Evolutionary conservation across 768 basidiomycete species (phyloP).

Genomic region (Pseudohyphozyma bogoriensis): DNA sequence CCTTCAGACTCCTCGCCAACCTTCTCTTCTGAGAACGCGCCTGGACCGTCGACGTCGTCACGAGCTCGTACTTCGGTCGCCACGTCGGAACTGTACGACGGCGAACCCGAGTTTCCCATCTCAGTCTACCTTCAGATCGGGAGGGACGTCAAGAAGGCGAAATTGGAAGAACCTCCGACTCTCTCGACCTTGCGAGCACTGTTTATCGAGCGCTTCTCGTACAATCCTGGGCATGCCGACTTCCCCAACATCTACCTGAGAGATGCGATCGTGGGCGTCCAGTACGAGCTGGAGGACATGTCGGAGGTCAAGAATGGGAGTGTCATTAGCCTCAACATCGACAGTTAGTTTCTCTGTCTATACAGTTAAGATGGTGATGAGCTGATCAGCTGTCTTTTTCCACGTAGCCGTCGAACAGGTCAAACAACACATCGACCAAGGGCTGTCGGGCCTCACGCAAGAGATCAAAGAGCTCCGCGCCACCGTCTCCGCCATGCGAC

Average conservation of each 20-base stretch:
- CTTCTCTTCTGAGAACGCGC: constrained; percentile 24
- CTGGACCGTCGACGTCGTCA: no score
- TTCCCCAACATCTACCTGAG: constrained; percentile 60
- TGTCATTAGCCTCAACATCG: constrained; percentile 83
- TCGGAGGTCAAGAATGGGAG: constrained; percentile 83
- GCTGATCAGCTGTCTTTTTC: constrained; percentile 1
- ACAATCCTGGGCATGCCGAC: constrained; percentile 61
- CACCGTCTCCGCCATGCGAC: constrained; percentile 48
- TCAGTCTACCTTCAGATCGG: constrained; percentile 59
- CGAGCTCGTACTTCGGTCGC: constrained; percentile 26
- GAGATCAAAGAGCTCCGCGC: constrained; percentile 82
- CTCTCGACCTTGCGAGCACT: constrained; percentile 68
- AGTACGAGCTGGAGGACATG: constrained; percentile 90
- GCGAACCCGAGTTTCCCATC: constrained; percentile 34
- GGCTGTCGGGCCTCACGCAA: constrained; percentile 70
- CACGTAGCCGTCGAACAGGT: constrained; percentile 99
- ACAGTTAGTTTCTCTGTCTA: constrained; percentile 59
- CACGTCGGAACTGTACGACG: neutral
- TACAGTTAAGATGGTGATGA: no score
- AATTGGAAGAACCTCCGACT: constrained; percentile 54
- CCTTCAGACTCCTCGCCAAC: constrained; percentile 1
- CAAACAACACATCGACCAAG: constrained; percentile 91
- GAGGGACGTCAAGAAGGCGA: constrained; percentile 37
- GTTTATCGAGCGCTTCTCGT: constrained; percentile 90
- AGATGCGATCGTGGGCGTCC: constrained; percentile 81